Evolutionary conservation across 2,329 filamentous ascomycete genomes (phyloP), one percentile per base, ranked within the genome.

Genomic region (Penicillium palitans): DNA sequence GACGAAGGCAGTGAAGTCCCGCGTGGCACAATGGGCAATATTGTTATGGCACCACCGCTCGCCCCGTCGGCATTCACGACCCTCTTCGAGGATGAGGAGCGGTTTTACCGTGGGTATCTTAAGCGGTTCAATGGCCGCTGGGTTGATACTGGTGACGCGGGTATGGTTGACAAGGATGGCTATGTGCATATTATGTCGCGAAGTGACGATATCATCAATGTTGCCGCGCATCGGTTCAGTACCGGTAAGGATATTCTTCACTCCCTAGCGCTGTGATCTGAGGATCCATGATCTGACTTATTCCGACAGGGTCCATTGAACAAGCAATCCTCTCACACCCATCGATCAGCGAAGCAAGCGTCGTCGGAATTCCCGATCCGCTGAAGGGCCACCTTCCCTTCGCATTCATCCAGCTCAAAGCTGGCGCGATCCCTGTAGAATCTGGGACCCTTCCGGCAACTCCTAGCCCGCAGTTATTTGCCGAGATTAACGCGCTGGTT

Each of bases 331-430:
- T 91, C 13, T 87, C 87, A 0, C 91, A 96, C 70, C 87, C 90
- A 0, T 79, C 81, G 3, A 86, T 97, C 52, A 89, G 89, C 31
- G 93, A 97, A 79, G 90, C 89, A 54, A 92, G 90, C 66, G 90
- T 97, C 1, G 87, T 98, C 29, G 89, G 90, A 42, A 88, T 96
- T 57, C 92, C 93, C 0, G 93, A 97, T 70, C 75, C 85, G 0
- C 80, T 96, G 44, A 98, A 98, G 73, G 93, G 93, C 19, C 91
- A 96, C 68, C 83, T 96, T 6, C 93, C 93, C 0, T 96, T 98
- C 69, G 93, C 92, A 10, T 96, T 97, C 72, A 82, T 96, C 66
- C 88, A 85, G 84, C 72, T 83, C 79, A 5, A 65, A 73, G 2
- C 81, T 80, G 9, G 84, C 83, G 10, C 12, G 1, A 19, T 31